Percentiles rank a stretch among this genome's conserved stretches.
Evolutionary conservation across 306 rosid genomes (phyloP).

Genomic region (Lupinus albus): DNA sequence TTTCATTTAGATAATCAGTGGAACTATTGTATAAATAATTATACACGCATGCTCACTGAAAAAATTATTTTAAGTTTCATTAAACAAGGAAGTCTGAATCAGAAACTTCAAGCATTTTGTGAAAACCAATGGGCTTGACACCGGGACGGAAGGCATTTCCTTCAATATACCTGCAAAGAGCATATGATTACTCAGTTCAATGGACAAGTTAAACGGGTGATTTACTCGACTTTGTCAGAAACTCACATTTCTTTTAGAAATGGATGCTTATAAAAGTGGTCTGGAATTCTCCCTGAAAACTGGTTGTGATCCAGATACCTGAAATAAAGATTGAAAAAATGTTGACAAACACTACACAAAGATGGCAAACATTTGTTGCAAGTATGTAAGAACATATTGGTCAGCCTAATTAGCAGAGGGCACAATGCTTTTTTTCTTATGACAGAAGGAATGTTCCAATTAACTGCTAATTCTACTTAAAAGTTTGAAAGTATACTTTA

Average conservation of each 20-base stretch:
- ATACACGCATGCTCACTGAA: slow-evolving; percentile 41
- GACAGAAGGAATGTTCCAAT: neutral
- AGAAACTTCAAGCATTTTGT: slow-evolving; percentile 91
- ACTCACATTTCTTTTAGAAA: slow-evolving; percentile 98
- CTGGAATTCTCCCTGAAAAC: slow-evolving; percentile 93
- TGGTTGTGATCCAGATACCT: slow-evolving; percentile 98
- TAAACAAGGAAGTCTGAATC: slow-evolving; percentile 86
- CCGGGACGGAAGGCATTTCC: slow-evolving; percentile 88
- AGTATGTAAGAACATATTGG: neutral
- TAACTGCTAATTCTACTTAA: slow-evolving; percentile 19
- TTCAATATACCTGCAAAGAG: slow-evolving; percentile 67
- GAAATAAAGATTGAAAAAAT: slow-evolving; percentile 22
- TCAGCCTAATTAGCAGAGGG: too few relatives aligned
- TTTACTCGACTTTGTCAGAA: slow-evolving; percentile 9
- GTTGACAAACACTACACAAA: slow-evolving; percentile 21
- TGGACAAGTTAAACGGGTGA: neutral
- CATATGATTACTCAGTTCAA: slow-evolving; percentile 30
- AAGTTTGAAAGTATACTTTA: neutral
- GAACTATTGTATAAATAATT: slow-evolving; percentile 50
- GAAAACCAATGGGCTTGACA: slow-evolving; percentile 79
- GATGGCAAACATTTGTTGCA: slow-evolving; percentile 30
- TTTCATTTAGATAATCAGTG: slow-evolving; percentile 49
- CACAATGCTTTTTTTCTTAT: neutral
- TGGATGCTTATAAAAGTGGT: slow-evolving; percentile 85
- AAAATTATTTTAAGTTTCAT: slow-evolving; percentile 37